Conservation (phyloP, 352 stramenopile species). For the Phytophthora tubulina region DNA sequence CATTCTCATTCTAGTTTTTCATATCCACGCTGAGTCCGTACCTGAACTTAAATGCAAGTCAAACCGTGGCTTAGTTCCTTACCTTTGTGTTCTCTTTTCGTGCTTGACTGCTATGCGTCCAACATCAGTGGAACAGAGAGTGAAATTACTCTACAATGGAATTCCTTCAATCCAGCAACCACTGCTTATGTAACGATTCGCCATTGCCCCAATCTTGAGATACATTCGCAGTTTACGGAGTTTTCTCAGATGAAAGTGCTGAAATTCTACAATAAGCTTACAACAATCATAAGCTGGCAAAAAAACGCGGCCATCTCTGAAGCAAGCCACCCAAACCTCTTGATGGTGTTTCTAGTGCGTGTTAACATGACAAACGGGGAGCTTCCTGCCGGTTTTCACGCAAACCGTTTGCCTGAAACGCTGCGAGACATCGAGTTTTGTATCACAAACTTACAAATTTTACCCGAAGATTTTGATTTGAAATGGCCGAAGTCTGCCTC, state of each 20-base stretch:
- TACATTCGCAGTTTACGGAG: slow-evolving; percentile 26
- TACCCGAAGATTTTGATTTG: slow-evolving; percentile 47
- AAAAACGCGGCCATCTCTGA: slow-evolving; percentile 32
- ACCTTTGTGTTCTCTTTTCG: slow-evolving; percentile 40
- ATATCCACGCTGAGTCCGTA: slow-evolving; percentile 24
- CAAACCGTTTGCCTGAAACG: slow-evolving; percentile 3
- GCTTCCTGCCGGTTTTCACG: slow-evolving; percentile 20
- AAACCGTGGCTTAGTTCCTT: slow-evolving; percentile 40
- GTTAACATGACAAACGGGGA: slow-evolving; percentile 22
- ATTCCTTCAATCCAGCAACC: slow-evolving; percentile 22
- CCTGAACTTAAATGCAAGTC: slow-evolving; percentile 24
- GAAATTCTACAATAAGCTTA: slow-evolving; percentile 46
- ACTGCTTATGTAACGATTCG: slow-evolving; percentile 43
- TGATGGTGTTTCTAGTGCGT: slow-evolving; percentile 24
- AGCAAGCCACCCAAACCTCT: slow-evolving; percentile 28
- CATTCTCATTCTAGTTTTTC: slow-evolving; percentile 21
- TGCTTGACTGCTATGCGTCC: slow-evolving; percentile 30
- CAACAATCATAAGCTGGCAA: slow-evolving; percentile 37
- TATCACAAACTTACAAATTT: slow-evolving; percentile 38
- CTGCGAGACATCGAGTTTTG: slow-evolving; percentile 44
- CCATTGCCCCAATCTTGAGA: slow-evolving; percentile 46
- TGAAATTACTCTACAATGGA: slow-evolving; percentile 31
- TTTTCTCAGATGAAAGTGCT: slow-evolving; percentile 40
- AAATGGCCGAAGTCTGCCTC: slow-evolving; percentile 37
- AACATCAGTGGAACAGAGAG: background rate